Conservation (phyloP, 1,139 yeast species). For the Torulaspora pretoriensis region DNA sequence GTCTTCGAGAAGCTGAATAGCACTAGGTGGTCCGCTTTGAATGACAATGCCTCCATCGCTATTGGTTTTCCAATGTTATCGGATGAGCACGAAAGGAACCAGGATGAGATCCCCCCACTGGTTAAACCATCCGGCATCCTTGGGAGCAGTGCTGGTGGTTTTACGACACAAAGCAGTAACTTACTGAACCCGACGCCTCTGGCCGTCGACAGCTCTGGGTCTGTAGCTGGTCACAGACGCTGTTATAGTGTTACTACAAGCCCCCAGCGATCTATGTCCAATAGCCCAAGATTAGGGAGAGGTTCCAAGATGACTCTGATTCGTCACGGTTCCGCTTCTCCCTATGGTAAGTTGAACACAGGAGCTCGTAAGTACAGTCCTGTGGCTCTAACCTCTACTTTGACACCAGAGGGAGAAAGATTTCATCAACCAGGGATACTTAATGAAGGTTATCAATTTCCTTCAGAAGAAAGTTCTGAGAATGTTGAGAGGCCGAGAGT, state of each 20-base stretch:
- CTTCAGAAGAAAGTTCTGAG: slow-evolving; percentile 12
- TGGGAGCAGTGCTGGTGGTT: slow-evolving; percentile 1
- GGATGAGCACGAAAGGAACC: slow-evolving; percentile 2
- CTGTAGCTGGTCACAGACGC: slow-evolving; percentile 1
- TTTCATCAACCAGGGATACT: slow-evolving; percentile 1
- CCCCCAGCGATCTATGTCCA: slow-evolving; percentile 13
- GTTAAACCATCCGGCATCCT: slow-evolving; percentile 7
- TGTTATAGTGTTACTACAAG: slow-evolving; percentile 9
- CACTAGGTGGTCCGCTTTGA: slow-evolving; percentile 26
- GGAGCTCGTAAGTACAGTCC: slow-evolving; percentile 1
- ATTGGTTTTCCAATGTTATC: slow-evolving; percentile 25
- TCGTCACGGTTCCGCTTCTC: slow-evolving; percentile 12
- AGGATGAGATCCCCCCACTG: neutral
- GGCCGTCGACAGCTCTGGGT: neutral
- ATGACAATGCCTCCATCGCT: slow-evolving; percentile 31
- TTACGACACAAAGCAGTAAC: slow-evolving; percentile 5
- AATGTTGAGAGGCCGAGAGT: slow-evolving; percentile 10
- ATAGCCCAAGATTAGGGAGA: slow-evolving; percentile 9
- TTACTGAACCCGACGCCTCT: slow-evolving; percentile 8
- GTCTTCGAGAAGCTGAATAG: slow-evolving; percentile 23
- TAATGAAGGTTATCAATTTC: slow-evolving; percentile 4
- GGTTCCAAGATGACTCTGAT: slow-evolving; percentile 6
- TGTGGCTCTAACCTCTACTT: neutral
- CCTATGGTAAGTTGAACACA: slow-evolving; percentile 7
- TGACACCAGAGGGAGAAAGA: slow-evolving; percentile 2